phyloP scores from a whole-genome alignment of 1,284 basidiomycete genomes.

The Neolentinus lepideus region DNA sequence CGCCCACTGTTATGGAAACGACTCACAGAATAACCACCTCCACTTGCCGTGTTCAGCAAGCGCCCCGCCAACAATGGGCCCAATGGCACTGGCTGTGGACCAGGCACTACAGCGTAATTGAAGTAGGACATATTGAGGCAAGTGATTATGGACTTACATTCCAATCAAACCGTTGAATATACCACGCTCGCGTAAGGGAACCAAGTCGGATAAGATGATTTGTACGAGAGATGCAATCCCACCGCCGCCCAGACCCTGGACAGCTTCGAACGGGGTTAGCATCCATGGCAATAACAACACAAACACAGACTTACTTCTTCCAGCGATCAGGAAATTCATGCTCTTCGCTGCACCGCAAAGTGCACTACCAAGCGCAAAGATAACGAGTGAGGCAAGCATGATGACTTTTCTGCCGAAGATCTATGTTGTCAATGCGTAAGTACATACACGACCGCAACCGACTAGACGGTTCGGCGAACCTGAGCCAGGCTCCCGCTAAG shows the following conservation, averaged over 20 bases:
- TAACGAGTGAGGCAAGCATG: slow-evolving; percentile 25
- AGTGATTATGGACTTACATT: slow-evolving; percentile 10
- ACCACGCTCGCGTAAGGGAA: slow-evolving; percentile 33
- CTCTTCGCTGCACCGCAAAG: slow-evolving; percentile 33
- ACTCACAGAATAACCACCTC: slow-evolving; percentile 33
- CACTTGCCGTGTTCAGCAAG: slow-evolving; percentile 25
- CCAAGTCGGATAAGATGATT: slow-evolving; percentile 39
- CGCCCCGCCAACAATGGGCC: slow-evolving; percentile 29
- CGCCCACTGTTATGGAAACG: neutral
- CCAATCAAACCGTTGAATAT: slow-evolving; percentile 25
- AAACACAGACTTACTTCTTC: slow-evolving; percentile 21
- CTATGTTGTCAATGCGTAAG: slow-evolving; percentile 7
- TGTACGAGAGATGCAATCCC: slow-evolving; percentile 34
- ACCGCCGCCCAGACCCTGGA: slow-evolving; percentile 45
- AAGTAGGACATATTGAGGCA: neutral
- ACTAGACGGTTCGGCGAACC: slow-evolving; percentile 9
- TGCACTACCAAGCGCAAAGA: slow-evolving; percentile 36
- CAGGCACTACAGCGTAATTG: slow-evolving; percentile 20
- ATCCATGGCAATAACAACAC: neutral
- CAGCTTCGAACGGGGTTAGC: slow-evolving; percentile 14
- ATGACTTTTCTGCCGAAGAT: slow-evolving; percentile 31
- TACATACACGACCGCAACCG: neutral
- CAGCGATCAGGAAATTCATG: slow-evolving; percentile 35
- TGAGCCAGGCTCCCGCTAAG: slow-evolving; percentile 24
- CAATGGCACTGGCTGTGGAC: slow-evolving; percentile 26